Evolutionary conservation across 495 filamentous ascomycete species (phyloP), one percentile per base, ranked within the genome.

Genomic region (Cryomyces minteri): DNA sequence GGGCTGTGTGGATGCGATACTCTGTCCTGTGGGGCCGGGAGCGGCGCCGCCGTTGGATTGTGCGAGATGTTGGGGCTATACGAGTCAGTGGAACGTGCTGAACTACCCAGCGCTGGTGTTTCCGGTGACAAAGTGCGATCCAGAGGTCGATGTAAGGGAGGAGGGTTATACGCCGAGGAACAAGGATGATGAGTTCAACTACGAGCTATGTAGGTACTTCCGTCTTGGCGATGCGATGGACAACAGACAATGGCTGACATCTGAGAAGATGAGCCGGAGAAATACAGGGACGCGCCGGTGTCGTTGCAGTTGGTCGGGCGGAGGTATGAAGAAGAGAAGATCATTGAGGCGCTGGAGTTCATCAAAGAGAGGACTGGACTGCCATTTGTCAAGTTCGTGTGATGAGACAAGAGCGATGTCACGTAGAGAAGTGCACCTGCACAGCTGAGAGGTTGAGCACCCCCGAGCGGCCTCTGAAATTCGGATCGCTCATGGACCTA

Each of bases 61-160:
- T 10, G 64, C 71, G 0, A 69, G 70, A 10, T 83, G 80, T 55
- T 83, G 79, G 80, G 68, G 70, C 10, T 88, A 84, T 44, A 82
- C 78, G 0, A 62, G 67, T 4, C 73, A 82, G 48, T 88, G 80
- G 79, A 86, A 88, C 51, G 52, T 83, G 33, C 59, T 84, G 0
- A 78, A 84, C 54, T 77, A 78, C 49, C 82, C 77, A 7, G 70
- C 67, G 18, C 57, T 65, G 4, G 62, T 75, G 0, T 77, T 82
- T 52, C 76, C 76, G 0, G 67, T 69, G 18, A 36, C 68, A 7
- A 57, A 57, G 14, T 69, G 73, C 10, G 69, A 73, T 36, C 51
- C 54, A 28, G 50, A 43, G 7, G 39, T 51, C 5, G 66, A 69
- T 48, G 32, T 32, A 28, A 40, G 43, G 7, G 59, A 63, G 8